phyloP scores from a whole-genome alignment of 345 rosid species.

The Hevea brasiliensis region DNA sequence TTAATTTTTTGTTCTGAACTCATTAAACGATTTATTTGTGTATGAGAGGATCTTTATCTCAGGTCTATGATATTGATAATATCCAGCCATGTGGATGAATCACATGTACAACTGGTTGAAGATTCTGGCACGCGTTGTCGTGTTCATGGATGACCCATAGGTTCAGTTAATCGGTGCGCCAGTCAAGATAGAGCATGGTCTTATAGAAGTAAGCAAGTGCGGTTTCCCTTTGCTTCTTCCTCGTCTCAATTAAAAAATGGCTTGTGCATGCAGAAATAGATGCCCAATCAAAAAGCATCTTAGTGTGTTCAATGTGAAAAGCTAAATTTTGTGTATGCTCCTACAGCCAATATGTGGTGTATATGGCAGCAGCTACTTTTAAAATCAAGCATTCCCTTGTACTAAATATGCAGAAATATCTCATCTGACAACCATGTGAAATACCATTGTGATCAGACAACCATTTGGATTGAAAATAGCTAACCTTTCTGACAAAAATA shows the following conservation, averaged over 20 bases:
- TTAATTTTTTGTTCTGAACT: not conserved
- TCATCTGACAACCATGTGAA: not conserved
- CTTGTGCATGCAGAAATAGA: too few relatives aligned
- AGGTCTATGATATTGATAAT: not conserved
- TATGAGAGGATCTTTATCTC: not conserved
- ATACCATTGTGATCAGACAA: not conserved
- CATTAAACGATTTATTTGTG: not conserved
- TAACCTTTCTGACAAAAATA: not conserved
- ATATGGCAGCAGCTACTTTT: too few relatives aligned
- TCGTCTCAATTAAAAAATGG: too few relatives aligned
- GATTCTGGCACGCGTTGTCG: not conserved
- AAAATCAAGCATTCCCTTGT: not conserved
- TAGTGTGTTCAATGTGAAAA: not conserved
- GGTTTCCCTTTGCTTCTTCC: not conserved
- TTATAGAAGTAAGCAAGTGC: not conserved
- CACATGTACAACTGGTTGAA: not conserved
- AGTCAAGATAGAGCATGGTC: not conserved
- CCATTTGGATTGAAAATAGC: not conserved
- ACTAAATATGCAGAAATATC: not conserved
- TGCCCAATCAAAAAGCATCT: too few relatives aligned
- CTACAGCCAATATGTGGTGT: not conserved
- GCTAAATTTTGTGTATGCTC: not conserved
- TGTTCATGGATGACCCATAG: not conserved
- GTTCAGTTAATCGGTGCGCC: not conserved
- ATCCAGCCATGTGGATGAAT: not conserved